Percentiles rank a stretch among this genome's conserved stretches.
These are phyloP conservation scores for Schwanniomyces yamadae DNA, from an alignment of 805 yeast species.

Conservation along the genomic window DNA sequence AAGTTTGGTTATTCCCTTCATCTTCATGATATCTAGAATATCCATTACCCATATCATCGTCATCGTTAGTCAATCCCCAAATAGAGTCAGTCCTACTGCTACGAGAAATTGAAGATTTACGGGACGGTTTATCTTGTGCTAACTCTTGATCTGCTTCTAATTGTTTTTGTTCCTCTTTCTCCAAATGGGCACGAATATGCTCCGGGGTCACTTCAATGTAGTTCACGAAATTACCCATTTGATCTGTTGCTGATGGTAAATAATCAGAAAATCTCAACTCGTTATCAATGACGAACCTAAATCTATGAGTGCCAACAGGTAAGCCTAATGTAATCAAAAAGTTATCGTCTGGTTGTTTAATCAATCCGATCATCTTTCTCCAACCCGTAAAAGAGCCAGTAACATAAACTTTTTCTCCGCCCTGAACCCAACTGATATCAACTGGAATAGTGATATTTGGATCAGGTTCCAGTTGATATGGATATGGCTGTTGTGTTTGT, in stretches of 20 bases:
- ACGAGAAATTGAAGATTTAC: conserved; percentile 32
- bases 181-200: conserved; percentile 29
- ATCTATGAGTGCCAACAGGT: conserved; percentile 90
- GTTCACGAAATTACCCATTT: conserved; percentile 93
- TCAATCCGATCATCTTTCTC: conserved; percentile 94
- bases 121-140: conserved; percentile 13
- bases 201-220: conserved; percentile 73
- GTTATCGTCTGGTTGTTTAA: conserved; percentile 50
- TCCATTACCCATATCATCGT: conserved; percentile 82
- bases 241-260: conserved; percentile 96
- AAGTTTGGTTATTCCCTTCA: conserved; percentile 19
- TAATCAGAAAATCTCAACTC: conserved; percentile 85
- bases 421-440: conserved; percentile 89
- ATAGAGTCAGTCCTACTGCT: conserved; percentile 53
- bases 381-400: conserved; percentile 98
- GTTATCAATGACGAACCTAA: conserved; percentile 91
- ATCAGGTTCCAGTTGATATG: conserved; percentile 17
- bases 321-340: conserved; percentile 71
- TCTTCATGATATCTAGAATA: conserved; percentile 74
- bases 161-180: conserved; percentile 20
- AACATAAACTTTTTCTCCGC: conserved; percentile 93
- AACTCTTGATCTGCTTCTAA: conserved; percentile 10
- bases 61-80: conserved; percentile 62
- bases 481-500: conserved; percentile 7
- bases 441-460: conserved; percentile 46